A percentile compares a stretch with the other conserved stretches of the same genome.
Conservation (phyloP, 257 asterid genomes). For the Rhazya stricta region DNA sequence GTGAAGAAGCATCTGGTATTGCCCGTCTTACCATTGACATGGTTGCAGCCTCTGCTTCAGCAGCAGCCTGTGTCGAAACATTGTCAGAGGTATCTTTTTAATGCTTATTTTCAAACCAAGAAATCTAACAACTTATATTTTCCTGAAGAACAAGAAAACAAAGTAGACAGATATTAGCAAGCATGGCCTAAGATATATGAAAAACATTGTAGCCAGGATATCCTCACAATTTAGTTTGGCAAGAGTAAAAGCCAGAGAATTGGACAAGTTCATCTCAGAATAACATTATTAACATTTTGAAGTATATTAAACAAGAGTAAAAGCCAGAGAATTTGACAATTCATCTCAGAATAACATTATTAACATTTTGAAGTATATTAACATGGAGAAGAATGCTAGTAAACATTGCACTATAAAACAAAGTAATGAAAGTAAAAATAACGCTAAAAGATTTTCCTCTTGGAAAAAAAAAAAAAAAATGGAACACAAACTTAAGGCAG, state of each 20-base stretch:
- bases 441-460: not conserved
- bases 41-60: slow-evolving; percentile 95
- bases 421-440: not conserved
- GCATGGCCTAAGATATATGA: not conserved
- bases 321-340: not conserved
- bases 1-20: slow-evolving; percentile 71
- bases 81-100: not conserved
- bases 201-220: not conserved
- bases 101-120: not conserved
- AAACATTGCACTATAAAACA: not conserved
- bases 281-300: not conserved
- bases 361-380: not conserved
- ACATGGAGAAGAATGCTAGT: not conserved
- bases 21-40: slow-evolving; percentile 82
- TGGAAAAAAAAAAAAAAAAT: not conserved
- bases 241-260: not conserved
- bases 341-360: not conserved
- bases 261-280: not conserved
- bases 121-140: not conserved
- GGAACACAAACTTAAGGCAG: not conserved
- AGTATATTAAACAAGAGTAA: not conserved
- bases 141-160: not conserved
- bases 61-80: slow-evolving; percentile 68
- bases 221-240: not conserved
- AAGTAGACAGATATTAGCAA: not conserved